Conservation (phyloP, 2,329 filamentous ascomycete species). For the Teratosphaeria pseudoeucalypti region DNA sequence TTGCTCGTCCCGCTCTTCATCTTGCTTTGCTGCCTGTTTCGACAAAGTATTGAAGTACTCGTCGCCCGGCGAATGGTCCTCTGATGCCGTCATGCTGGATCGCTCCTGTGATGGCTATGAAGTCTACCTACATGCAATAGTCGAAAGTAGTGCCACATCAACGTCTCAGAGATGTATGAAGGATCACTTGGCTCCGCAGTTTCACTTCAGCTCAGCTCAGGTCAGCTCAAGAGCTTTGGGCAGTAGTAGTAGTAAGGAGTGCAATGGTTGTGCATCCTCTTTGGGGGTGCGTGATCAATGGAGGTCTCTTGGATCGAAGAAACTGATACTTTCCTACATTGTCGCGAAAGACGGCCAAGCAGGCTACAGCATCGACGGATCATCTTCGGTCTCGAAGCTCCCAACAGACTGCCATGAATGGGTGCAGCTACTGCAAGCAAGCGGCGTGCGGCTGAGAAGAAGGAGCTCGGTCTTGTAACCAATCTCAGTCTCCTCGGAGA, state of each 20-base stretch:
- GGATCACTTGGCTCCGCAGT: neutral
- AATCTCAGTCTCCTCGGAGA: neutral
- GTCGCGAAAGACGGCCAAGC: neutral
- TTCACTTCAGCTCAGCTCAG: neutral
- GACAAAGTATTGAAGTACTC: conserved; percentile 50
- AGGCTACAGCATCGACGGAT: neutral
- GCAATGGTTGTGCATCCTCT: too few relatives aligned
- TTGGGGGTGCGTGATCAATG: too few relatives aligned
- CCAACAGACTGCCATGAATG: too few relatives aligned
- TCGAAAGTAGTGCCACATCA: neutral
- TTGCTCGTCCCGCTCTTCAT: conserved; percentile 31
- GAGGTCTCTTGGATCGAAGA: neutral
- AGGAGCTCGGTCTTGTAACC: neutral
- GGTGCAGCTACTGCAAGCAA: neutral
- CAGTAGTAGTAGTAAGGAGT: too few relatives aligned
- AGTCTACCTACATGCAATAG: neutral
- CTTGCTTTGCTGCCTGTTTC: conserved; percentile 30
- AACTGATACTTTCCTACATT: neutral
- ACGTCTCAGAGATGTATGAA: neutral
- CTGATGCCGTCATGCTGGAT: conserved; percentile 13
- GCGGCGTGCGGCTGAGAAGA: neutral
- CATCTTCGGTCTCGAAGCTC: neutral
- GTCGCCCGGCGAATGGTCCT: conserved; percentile 16
- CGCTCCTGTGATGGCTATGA: neutral
- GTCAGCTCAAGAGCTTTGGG: neutral